A percentile compares a stretch with the other conserved stretches of the same genome.
These are phyloP conservation scores for Neocucurbitaria cava DNA, from an alignment of 2,329 filamentous ascomycete species.

Conservation along the genomic window DNA sequence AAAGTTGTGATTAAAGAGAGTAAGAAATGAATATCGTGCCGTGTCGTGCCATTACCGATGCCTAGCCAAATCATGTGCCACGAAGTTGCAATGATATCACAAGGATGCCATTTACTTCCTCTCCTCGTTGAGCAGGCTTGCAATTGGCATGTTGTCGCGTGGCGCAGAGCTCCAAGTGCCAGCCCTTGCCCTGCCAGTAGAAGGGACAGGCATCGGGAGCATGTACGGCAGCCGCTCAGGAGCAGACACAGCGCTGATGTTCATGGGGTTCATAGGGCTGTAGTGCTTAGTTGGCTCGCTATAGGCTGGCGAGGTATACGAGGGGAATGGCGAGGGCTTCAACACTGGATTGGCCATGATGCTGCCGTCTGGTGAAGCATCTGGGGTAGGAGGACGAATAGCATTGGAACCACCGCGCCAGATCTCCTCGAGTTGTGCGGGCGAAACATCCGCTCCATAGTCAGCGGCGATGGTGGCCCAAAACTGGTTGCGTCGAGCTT, in stretches of 20 bases:
- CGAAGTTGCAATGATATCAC: not conserved
- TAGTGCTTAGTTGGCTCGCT: constrained; percentile 41
- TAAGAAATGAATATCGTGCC: constrained; percentile 1
- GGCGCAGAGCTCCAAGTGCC: constrained; percentile 48
- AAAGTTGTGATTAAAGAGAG: not conserved
- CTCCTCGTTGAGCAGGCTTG: constrained; percentile 49
- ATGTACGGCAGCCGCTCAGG: constrained; percentile 47
- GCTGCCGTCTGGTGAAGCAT: constrained; percentile 48
- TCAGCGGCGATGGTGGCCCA: constrained; percentile 76
- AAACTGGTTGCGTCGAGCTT: constrained; percentile 72
- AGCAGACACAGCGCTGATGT: constrained; percentile 40
- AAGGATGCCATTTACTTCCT: constrained; percentile 28
- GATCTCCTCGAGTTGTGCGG: constrained; percentile 72
- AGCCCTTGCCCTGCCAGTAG: constrained; percentile 36
- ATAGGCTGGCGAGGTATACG: constrained; percentile 38
- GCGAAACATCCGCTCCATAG: constrained; percentile 70
- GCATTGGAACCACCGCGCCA: constrained; percentile 57
- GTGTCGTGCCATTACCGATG: not conserved
- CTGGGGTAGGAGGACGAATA: constrained; percentile 48
- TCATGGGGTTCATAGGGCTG: constrained; percentile 40
- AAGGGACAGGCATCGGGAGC: constrained; percentile 48
- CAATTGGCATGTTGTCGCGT: constrained; percentile 49
- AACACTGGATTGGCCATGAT: constrained; percentile 45
- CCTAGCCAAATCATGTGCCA: not conserved
- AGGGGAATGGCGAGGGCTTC: constrained; percentile 36